Evolutionary conservation across 176 grass and related monocot genomes (phyloP).

Genomic region (Musa itinerans): DNA sequence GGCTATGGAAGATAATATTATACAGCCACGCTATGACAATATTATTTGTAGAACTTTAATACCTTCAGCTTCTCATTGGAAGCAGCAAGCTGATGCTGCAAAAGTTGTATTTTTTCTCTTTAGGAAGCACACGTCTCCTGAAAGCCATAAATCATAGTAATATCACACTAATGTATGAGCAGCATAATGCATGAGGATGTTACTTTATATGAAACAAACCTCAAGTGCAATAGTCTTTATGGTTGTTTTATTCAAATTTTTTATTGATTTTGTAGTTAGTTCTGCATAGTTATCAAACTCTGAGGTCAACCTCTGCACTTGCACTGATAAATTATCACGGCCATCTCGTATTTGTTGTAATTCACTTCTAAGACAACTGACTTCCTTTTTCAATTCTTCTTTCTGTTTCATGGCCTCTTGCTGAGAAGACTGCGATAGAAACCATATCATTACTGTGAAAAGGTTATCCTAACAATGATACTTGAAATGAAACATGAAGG

Average conservation of each 20-base stretch:
- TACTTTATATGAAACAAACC: background rate
- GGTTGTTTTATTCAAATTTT: constrained; percentile 1
- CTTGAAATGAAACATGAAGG: background rate
- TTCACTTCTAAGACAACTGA: constrained; percentile 18
- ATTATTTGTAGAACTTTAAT: background rate
- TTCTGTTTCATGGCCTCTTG: constrained; percentile 19
- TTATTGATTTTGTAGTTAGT: constrained; percentile 4
- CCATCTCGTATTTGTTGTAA: constrained; percentile 19
- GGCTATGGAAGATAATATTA: background rate
- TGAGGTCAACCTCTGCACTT: constrained; percentile 14
- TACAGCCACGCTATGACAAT: background rate
- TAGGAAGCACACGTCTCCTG: constrained; percentile 45
- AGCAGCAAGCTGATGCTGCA: constrained; percentile 40
- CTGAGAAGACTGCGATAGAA: constrained; percentile 15
- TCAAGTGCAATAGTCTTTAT: background rate
- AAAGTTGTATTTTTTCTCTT: constrained; percentile 31
- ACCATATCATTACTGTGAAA: background rate
- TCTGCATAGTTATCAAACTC: constrained; percentile 15
- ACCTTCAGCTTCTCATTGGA: constrained; percentile 49
- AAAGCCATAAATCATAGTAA: background rate
- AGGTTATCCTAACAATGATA: no score
- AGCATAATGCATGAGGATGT: background rate
- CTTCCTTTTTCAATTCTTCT: constrained; percentile 23
- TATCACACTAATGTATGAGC: background rate
- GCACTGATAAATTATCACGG: constrained; percentile 6